Conservation (phyloP, 73 alveolate genomes). For the Blepharisma stoltei region DNA sequence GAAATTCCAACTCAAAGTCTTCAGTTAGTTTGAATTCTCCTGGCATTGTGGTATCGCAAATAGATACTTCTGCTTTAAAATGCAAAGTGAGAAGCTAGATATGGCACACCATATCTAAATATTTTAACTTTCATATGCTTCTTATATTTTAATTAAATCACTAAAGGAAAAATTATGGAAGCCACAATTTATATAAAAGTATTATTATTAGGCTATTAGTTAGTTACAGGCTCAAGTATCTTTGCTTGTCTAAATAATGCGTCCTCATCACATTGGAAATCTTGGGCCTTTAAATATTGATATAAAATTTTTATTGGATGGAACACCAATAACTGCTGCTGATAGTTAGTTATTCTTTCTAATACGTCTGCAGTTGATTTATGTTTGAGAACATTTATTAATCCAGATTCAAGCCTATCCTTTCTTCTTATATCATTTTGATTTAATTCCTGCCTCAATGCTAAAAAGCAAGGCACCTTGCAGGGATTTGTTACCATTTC, state of each 20-base stretch:
- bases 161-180: too few species aligned
- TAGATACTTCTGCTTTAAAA: too few species aligned
- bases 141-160: too few species aligned
- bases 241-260: neutral
- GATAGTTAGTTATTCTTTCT: neutral
- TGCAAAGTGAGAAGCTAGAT: too few species aligned
- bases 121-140: too few species aligned
- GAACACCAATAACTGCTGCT: neutral
- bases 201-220: too few species aligned
- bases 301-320: slow-evolving; percentile 18
- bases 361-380: slow-evolving; percentile 4
- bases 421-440: neutral
- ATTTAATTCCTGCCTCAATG: slow-evolving; percentile 1
- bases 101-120: too few species aligned
- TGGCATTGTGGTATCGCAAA: too few species aligned
- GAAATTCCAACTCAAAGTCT: too few species aligned
- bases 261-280: neutral
- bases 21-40: too few species aligned
- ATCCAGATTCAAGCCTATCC: neutral
- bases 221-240: neutral
- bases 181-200: too few species aligned
- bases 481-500: slow-evolving; percentile 13
- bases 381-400: slow-evolving; percentile 13
- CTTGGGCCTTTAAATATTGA: slow-evolving; percentile 12
- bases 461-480: slow-evolving; percentile 10